Percentiles rank a stretch among this genome's conserved stretches.
Evolutionary conservation across 352 stramenopile genomes (phyloP).

Genomic region (Pythium coloratum): DNA sequence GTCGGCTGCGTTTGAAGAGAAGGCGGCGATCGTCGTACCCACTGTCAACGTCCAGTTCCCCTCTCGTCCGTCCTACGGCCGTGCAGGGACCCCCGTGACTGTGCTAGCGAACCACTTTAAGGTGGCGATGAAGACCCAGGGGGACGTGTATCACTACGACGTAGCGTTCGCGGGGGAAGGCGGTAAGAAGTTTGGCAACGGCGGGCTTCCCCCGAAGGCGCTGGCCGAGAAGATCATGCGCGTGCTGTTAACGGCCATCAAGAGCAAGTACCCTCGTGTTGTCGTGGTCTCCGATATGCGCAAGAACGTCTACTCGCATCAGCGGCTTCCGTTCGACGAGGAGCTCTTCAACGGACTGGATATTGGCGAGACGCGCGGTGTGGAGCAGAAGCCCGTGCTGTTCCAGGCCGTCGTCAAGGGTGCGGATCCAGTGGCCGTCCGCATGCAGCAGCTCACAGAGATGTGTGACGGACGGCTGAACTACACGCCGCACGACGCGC

Average conservation of each 20-base stretch:
- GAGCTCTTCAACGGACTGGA: conserved; percentile 47
- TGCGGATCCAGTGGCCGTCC: conserved; percentile 54
- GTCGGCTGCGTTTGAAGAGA: conserved; percentile 41
- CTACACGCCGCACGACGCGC: conserved; percentile 70
- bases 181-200: conserved; percentile 23
- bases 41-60: conserved; percentile 48
- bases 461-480: conserved; percentile 59
- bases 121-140: conserved; percentile 46
- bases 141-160: conserved; percentile 77
- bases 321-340: conserved; percentile 43
- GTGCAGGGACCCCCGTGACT: conserved; percentile 36
- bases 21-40: conserved; percentile 37
- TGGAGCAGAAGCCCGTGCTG: conserved; percentile 22
- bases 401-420: conserved; percentile 61
- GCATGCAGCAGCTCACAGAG: conserved; percentile 58
- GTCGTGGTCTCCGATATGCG: conserved; percentile 49
- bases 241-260: conserved; percentile 39
- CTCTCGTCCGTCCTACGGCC: conserved; percentile 57
- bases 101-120: conserved; percentile 69
- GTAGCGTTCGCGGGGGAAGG: conserved; percentile 56
- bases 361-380: conserved; percentile 33
- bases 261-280: conserved; percentile 37
- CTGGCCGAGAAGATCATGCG: conserved; percentile 62
- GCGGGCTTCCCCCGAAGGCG: conserved; percentile 36
- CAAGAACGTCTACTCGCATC: conserved; percentile 60